These are phyloP conservation scores for Cytospora piceicola DNA, from an alignment of 2,329 filamentous ascomycete species.

Conservation along the genomic window DNA sequence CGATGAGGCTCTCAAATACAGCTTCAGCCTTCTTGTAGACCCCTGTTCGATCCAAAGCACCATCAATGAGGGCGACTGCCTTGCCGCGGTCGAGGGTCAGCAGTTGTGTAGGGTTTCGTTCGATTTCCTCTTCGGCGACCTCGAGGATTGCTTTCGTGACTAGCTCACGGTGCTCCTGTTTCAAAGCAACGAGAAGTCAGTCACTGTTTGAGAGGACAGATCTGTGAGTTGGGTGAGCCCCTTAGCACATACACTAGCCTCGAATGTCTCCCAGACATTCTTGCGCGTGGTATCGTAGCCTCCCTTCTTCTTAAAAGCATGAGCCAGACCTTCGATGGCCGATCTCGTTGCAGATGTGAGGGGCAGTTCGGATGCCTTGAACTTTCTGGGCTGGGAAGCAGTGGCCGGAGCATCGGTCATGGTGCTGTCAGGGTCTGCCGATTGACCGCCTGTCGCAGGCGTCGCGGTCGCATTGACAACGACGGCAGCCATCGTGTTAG, in stretches of 20 bases:
- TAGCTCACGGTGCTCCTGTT: slow-evolving; percentile 69
- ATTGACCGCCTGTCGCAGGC: slow-evolving; percentile 16
- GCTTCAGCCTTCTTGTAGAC: slow-evolving; percentile 74
- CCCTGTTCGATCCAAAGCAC: slow-evolving; percentile 74
- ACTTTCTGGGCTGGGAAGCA: slow-evolving; percentile 47
- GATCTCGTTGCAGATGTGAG: slow-evolving; percentile 72
- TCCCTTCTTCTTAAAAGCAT: slow-evolving; percentile 84
- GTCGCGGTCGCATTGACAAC: slow-evolving; percentile 19
- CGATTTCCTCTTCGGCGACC: slow-evolving; percentile 74
- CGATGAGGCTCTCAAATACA: slow-evolving; percentile 69
- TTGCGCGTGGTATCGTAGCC: slow-evolving; percentile 80
- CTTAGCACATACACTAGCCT: slow-evolving; percentile 61
- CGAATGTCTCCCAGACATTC: slow-evolving; percentile 75
- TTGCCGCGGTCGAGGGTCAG: slow-evolving; percentile 75
- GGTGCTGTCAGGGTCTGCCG: slow-evolving; percentile 32
- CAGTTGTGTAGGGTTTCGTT: slow-evolving; percentile 72
- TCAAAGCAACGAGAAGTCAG: not conserved
- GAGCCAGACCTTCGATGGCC: slow-evolving; percentile 75
- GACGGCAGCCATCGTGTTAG: slow-evolving; percentile 23
- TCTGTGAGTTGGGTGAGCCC: no score
- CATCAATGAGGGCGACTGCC: slow-evolving; percentile 75
- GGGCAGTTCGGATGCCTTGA: slow-evolving; percentile 76
- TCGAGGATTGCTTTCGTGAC: slow-evolving; percentile 69
- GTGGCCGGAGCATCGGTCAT: slow-evolving; percentile 62
- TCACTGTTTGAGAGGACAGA: not conserved